Conservation (phyloP, 1,284 basidiomycete genomes). For the Gastroboletus turbinatus region DNA sequence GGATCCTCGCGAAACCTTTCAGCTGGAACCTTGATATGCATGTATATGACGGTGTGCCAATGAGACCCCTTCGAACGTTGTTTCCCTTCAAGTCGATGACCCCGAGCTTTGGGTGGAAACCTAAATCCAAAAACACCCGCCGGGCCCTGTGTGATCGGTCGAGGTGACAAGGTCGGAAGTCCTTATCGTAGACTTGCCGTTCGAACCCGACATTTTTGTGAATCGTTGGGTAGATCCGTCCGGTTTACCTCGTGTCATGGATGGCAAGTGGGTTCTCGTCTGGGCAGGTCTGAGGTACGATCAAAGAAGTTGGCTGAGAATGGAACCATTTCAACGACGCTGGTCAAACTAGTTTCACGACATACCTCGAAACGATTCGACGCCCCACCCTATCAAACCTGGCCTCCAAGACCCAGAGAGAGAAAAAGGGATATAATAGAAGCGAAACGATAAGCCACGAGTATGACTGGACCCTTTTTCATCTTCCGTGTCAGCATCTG, state of each 20-base stretch:
- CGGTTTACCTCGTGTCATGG: constrained; percentile 10
- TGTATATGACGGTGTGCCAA: background rate
- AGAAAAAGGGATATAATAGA: background rate
- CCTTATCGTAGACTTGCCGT: background rate
- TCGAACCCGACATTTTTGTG: background rate
- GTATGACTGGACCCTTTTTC: background rate
- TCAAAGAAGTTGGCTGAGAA: background rate
- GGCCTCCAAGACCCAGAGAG: background rate
- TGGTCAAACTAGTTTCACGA: background rate
- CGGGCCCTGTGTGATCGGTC: background rate
- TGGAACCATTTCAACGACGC: background rate
- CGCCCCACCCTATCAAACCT: too few relatives aligned
- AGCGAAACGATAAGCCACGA: constrained; percentile 8
- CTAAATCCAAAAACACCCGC: background rate
- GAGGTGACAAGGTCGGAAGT: background rate
- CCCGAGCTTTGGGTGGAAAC: background rate
- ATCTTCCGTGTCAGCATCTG: constrained; percentile 3
- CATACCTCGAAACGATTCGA: background rate
- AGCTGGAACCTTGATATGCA: background rate
- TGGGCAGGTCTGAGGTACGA: too few relatives aligned
- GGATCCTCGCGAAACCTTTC: background rate
- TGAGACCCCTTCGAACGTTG: background rate
- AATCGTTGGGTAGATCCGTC: constrained; percentile 15
- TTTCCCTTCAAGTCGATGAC: background rate
- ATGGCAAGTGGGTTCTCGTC: background rate